phyloP scores from a whole-genome alignment of 352 stramenopile genomes.

The Pythium guiyangense region DNA sequence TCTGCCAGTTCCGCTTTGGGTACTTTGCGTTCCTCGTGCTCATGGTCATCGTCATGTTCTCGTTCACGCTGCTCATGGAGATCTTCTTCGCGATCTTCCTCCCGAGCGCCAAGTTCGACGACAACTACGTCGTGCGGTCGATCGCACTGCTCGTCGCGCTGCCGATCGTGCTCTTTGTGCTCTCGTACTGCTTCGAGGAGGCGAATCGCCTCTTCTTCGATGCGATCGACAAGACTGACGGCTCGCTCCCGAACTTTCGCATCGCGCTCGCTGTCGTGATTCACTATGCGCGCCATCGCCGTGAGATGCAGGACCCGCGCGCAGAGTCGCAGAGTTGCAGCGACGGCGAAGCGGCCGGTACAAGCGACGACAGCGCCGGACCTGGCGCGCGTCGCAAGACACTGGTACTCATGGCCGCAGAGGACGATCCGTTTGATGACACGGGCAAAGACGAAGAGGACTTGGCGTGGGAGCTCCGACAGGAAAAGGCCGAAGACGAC shows the following conservation, averaged over 20 bases:
- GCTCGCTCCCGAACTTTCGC: constrained; percentile 68
- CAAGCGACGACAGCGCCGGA: not conserved
- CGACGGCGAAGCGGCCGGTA: no score
- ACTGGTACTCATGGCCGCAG: constrained; percentile 32
- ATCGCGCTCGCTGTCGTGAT: constrained; percentile 69
- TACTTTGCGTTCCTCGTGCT: constrained; percentile 78
- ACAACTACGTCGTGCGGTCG: constrained; percentile 55
- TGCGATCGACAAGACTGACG: constrained; percentile 66
- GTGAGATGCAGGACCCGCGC: constrained; percentile 31
- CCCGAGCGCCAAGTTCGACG: constrained; percentile 64
- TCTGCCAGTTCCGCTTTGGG: constrained; percentile 73
- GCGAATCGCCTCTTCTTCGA: constrained; percentile 59
- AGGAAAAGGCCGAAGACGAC: constrained; percentile 21
- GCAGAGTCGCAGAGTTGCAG: not conserved
- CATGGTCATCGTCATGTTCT: constrained; percentile 83
- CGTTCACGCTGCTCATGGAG: constrained; percentile 80
- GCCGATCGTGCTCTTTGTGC: constrained; percentile 64
- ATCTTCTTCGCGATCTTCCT: constrained; percentile 85
- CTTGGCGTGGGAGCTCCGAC: constrained; percentile 25
- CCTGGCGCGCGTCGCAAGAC: not conserved
- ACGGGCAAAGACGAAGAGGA: constrained; percentile 58
- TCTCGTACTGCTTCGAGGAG: constrained; percentile 81
- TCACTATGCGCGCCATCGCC: constrained; percentile 74
- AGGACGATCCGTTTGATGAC: constrained; percentile 51
- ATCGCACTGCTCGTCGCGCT: constrained; percentile 52